Percentiles rank a stretch among this genome's conserved stretches.
Evolutionary conservation across 371 early-diverging fungal species (phyloP).

Genomic region (Saksenaea oblongispora): DNA sequence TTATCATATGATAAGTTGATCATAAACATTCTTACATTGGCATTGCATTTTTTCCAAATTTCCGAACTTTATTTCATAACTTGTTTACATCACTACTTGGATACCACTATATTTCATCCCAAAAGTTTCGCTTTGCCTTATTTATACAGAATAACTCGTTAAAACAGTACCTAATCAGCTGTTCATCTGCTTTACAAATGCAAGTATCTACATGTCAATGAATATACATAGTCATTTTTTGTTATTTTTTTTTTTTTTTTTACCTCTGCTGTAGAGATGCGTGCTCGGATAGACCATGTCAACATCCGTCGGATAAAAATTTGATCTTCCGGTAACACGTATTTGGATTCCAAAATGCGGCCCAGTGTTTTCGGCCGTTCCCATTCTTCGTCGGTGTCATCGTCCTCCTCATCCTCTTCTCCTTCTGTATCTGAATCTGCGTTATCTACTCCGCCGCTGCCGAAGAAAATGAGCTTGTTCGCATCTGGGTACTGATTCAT

Average conservation of each 20-base stretch:
- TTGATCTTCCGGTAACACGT: background rate
- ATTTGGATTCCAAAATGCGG: background rate
- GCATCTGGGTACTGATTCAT: slow-evolving; percentile 39
- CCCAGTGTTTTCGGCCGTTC: background rate
- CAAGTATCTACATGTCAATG: background rate
- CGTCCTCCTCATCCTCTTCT: slow-evolving; percentile 30
- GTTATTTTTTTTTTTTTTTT: background rate
- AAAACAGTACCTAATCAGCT: background rate
- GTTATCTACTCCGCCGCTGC: slow-evolving; percentile 26
- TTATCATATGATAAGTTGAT: background rate
- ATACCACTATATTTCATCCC: too few relatives aligned
- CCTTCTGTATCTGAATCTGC: slow-evolving; percentile 34
- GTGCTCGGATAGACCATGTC: slow-evolving; percentile 38
- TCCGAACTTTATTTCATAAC: too few relatives aligned
- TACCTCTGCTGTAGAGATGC: slow-evolving; percentile 27
- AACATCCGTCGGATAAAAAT: slow-evolving; percentile 18
- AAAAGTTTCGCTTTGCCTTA: background rate
- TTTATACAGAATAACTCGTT: background rate
- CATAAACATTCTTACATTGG: background rate
- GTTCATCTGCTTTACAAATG: background rate
- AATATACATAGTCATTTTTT: background rate
- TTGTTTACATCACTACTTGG: too few relatives aligned
- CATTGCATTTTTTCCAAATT: background rate
- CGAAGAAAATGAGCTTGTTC: slow-evolving; percentile 45
- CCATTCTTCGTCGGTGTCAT: slow-evolving; percentile 16